phyloP scores from a whole-genome alignment of 2,329 filamentous ascomycete genomes.

The Trichoderma sp. region DNA sequence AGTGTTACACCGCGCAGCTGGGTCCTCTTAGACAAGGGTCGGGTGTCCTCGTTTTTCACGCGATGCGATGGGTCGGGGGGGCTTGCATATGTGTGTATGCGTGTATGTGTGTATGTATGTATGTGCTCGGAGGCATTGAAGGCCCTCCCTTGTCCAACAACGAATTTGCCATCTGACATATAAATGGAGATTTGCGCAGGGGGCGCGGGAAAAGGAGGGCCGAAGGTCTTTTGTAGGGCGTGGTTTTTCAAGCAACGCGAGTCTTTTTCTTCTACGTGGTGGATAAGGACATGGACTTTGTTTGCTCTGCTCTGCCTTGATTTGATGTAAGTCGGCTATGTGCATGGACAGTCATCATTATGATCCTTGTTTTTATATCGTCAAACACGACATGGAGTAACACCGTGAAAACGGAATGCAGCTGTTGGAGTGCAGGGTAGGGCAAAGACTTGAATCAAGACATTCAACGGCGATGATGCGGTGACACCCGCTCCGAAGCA shows the following conservation, averaged over 20 bases:
- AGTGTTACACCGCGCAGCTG: constrained; percentile 6
- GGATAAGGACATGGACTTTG: neutral
- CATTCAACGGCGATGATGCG: neutral
- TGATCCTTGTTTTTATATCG: neutral
- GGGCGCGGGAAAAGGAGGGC: neutral
- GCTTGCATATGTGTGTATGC: neutral
- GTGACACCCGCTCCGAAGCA: neutral
- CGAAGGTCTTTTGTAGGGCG: neutral
- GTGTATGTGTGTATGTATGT: neutral
- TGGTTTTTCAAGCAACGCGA: neutral
- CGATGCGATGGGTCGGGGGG: neutral
- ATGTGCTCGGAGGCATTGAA: neutral
- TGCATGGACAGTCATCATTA: neutral
- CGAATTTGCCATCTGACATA: neutral
- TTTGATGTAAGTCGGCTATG: neutral
- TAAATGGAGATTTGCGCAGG: neutral
- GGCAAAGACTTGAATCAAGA: neutral
- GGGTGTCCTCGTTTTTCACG: neutral
- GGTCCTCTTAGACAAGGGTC: neutral
- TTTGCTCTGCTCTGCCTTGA: neutral
- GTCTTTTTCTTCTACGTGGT: neutral
- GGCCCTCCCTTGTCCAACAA: neutral
- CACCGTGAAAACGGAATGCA: neutral
- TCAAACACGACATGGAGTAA: neutral
- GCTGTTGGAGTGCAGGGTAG: neutral